Evolutionary conservation across 1,284 basidiomycete genomes (phyloP).

Genomic region (Microbotryum violaceum): DNA sequence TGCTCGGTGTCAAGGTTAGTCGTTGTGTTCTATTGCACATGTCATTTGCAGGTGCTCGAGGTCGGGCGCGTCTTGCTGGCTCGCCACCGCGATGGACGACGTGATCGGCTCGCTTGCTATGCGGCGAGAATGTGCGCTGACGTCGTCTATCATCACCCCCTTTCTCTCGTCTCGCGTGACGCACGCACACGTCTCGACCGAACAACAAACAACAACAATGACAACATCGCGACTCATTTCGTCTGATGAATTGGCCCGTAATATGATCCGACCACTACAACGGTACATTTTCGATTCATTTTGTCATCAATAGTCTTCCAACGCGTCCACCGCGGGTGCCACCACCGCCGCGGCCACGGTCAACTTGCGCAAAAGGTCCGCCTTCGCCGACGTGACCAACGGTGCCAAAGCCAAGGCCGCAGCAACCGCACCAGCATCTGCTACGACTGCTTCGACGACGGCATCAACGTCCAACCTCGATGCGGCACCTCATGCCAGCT

Average conservation of each 20-base stretch:
- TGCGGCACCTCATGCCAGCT: not conserved
- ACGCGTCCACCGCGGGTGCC: not conserved
- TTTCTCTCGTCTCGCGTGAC: not conserved
- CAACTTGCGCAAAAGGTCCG: slow-evolving; percentile 18
- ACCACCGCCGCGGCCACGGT: slow-evolving; percentile 6
- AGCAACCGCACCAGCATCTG: too few relatives aligned
- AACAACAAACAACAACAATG: not conserved
- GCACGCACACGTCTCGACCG: not conserved
- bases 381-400: slow-evolving; percentile 31
- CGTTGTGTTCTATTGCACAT: not conserved
- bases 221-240: not conserved
- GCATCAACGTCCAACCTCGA: too few relatives aligned
- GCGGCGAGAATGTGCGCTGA: not conserved
- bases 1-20: slow-evolving; percentile 22
- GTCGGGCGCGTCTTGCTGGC: not conserved
- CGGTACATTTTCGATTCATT: not conserved
- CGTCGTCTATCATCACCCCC: not conserved
- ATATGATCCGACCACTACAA: not conserved
- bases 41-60: not conserved
- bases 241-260: not conserved
- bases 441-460: too few relatives aligned
- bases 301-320: not conserved
- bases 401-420: slow-evolving; percentile 15
- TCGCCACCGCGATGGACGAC: not conserved
- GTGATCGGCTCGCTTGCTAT: not conserved